Evolutionary conservation across 345 rosid genomes (phyloP).

Genomic region (Aethionema arabicum): DNA sequence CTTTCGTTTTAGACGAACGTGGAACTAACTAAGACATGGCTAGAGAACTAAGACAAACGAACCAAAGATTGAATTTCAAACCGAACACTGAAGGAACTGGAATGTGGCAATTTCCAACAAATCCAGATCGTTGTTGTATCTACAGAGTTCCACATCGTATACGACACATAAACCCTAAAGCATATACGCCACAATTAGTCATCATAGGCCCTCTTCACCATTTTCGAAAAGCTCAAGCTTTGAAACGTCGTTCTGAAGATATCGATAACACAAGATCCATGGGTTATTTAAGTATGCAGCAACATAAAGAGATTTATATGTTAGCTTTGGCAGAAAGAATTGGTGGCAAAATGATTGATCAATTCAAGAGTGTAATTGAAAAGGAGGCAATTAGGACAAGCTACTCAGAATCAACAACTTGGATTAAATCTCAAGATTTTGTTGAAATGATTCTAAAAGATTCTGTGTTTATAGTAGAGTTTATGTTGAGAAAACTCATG

Average conservation of each 20-base stretch:
- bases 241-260: no score
- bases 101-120: no score
- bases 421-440: neutral
- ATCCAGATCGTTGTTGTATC: neutral
- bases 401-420: neutral
- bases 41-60: no score
- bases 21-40: no score
- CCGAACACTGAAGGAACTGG: no score
- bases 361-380: neutral
- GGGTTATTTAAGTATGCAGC: neutral
- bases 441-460: conserved; percentile 5
- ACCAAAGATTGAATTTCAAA: no score
- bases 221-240: neutral
- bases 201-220: neutral
- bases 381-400: neutral
- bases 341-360: neutral
- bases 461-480: conserved; percentile 9
- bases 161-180: neutral
- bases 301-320: neutral
- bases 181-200: neutral
- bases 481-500: neutral
- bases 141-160: neutral
- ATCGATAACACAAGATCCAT: neutral
- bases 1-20: no score
- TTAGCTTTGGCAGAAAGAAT: neutral